Conservation (phyloP, 768 basidiomycete genomes). For the Cubamyces lactineus region DNA sequence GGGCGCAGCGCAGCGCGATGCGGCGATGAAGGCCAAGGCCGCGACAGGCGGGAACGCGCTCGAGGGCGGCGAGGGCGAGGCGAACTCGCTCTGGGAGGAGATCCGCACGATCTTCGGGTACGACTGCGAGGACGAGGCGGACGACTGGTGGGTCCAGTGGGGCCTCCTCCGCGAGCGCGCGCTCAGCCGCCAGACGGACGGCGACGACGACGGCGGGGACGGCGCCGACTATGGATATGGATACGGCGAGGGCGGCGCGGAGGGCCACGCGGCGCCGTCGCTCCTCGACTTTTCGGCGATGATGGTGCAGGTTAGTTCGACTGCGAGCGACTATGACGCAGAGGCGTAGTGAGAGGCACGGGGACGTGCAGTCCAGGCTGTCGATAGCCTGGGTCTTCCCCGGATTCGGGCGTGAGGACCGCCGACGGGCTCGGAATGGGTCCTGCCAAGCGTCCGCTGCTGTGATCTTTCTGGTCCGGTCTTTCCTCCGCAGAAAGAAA, state of each 20-base stretch:
- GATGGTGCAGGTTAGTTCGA: conserved; percentile 18
- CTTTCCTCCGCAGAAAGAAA: too few relatives aligned
- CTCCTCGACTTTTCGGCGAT: conserved; percentile 15
- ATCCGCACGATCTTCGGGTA: conserved; percentile 37
- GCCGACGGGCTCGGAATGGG: too few relatives aligned
- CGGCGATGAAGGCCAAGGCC: conserved; percentile 27
- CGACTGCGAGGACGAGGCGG: conserved; percentile 42
- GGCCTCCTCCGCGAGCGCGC: conserved; percentile 35
- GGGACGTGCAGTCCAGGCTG: neutral
- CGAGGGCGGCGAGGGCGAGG: conserved; percentile 29
- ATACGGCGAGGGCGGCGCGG: neutral
- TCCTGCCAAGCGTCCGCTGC: too few relatives aligned
- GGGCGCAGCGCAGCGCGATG: conserved; percentile 33
- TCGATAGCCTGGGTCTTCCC: neutral
- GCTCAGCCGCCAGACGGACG: neutral
- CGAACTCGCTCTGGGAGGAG: conserved; percentile 35
- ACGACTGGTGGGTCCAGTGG: conserved; percentile 44
- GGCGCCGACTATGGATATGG: neutral
- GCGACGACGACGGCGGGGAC: neutral
- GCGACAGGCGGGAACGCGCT: conserved; percentile 29
- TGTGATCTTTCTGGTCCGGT: too few relatives aligned
- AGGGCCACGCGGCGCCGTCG: neutral
- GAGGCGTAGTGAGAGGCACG: neutral
- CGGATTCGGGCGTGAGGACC: too few relatives aligned
- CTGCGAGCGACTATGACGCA: neutral